Conservation (phyloP, 169 alveolate species). For the Plasmodium gonderi region DNA sequence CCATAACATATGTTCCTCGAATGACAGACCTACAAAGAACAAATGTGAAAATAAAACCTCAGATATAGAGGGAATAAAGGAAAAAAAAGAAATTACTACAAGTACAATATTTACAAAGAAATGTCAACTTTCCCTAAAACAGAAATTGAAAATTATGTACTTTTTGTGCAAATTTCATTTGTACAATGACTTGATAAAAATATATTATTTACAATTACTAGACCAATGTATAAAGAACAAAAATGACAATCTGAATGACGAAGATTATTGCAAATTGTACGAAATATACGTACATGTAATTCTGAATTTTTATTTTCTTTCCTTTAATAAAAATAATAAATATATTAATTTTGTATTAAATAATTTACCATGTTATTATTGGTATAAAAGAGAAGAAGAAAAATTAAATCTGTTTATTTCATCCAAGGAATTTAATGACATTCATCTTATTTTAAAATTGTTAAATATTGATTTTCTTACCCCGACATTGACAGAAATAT, state of each 20-base stretch:
- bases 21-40: no score
- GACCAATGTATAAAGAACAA: slow-evolving; percentile 26
- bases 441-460: slow-evolving; percentile 32
- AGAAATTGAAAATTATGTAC: slow-evolving; percentile 45
- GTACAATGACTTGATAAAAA: slow-evolving; percentile 47
- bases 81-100: background rate
- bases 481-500: slow-evolving; percentile 72
- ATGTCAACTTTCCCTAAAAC: slow-evolving; percentile 17
- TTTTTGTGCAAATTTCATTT: slow-evolving; percentile 64
- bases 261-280: slow-evolving; percentile 69
- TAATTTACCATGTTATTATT: slow-evolving; percentile 72
- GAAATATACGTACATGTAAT: slow-evolving; percentile 72
- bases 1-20: no score
- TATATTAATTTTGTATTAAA: slow-evolving; percentile 62
- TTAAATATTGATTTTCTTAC: slow-evolving; percentile 59
- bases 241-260: slow-evolving; percentile 12
- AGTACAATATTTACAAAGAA: slow-evolving; percentile 1
- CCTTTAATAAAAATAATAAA: slow-evolving; percentile 73
- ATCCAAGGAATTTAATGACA: slow-evolving; percentile 43
- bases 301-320: slow-evolving; percentile 71
- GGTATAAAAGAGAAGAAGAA: slow-evolving; percentile 76
- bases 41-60: no score
- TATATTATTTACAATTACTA: slow-evolving; percentile 46
- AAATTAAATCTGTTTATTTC: slow-evolving; percentile 57
- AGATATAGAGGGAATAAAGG: background rate